phyloP scores from a whole-genome alignment of 192 early-diverging fungal genomes.

The Backusella macrospora region DNA sequence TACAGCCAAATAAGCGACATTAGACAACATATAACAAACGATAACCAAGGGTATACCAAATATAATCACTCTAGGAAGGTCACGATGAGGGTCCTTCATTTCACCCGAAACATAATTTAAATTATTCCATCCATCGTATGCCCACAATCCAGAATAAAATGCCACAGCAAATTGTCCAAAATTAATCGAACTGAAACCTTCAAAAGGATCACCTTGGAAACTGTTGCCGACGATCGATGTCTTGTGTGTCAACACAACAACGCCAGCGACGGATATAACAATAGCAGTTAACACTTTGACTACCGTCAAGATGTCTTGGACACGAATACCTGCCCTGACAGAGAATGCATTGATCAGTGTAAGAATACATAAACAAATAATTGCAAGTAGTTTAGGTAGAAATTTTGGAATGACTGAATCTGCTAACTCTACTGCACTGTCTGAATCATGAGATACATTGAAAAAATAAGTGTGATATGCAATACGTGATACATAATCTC shows the following conservation, averaged over 20 bases:
- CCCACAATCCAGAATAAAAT: conserved; percentile 70
- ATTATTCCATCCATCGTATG: conserved; percentile 72
- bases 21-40: conserved; percentile 76
- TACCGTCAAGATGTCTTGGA: conserved; percentile 72
- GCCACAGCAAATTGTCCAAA: conserved; percentile 75
- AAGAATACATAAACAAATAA: conserved; percentile 59
- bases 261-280: conserved; percentile 68
- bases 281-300: conserved; percentile 72
- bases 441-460: conserved; percentile 41
- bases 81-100: conserved; percentile 79
- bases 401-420: conserved; percentile 44
- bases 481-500: conserved; percentile 76
- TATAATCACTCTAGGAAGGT: conserved; percentile 79
- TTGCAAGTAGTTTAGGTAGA: conserved; percentile 58
- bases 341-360: conserved; percentile 70
- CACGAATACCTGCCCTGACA: conserved; percentile 63
- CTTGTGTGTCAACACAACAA: conserved; percentile 65
- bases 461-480: conserved; percentile 58
- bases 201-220: conserved; percentile 64
- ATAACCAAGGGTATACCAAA: conserved; percentile 73
- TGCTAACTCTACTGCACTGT: conserved; percentile 41
- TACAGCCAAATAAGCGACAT: conserved; percentile 82
- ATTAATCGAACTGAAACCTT: conserved; percentile 52
- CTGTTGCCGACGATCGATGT: conserved; percentile 46
- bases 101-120: conserved; percentile 83